Evolutionary conservation across 2,329 filamentous ascomycete genomes (phyloP), one percentile per base, ranked within the genome.

Genomic region (Fusarium praegraminearum): DNA sequence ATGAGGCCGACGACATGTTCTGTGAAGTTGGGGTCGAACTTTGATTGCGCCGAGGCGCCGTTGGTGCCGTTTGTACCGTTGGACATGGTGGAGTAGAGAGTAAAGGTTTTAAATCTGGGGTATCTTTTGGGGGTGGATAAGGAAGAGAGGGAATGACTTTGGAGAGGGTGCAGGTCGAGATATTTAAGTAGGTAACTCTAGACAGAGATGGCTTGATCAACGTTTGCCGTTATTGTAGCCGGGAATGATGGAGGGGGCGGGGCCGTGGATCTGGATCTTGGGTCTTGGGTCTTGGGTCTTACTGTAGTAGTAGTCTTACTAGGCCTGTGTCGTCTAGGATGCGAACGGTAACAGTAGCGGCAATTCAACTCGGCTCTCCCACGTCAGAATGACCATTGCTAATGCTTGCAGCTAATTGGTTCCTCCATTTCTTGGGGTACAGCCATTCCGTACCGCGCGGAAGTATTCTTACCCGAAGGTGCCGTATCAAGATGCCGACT

Each of bases 1-100:
- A 93, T 93, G 73, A 89, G 85, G 69, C 92, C 86, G 77, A 94
- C 84, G 80, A 93, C 91, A 78, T 89, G 86, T 73, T 89, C 81
- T 55, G 92, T 95, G 83, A 94, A 94, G 81, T 86, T 87, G 73
- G 92, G 92, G 79, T 95, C 92, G 82, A 92, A 93, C 78, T 81
- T 72, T 33, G 57, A 59, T 46, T 54, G 60, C 47, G 50, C 55
- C 38, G 54, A 49, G 36, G 60, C 46, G 56, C 62, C 64, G 53
- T 70, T 69, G 16, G 53, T 47, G 41, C 65, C 59, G 55, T 70
- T 73, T 46, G 69, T 50, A 51, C 61, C 66, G 66, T 61, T 73
- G 38, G 71, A 41, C 71, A 74, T 74, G 33, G 38, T 40, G n/a
- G 28, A 16, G 33, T 30, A 24, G 9, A 15, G 16, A n/a, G 6